Evolutionary conservation across 768 basidiomycete genomes (phyloP), one percentile per base, ranked within the genome.

Genomic region (Coprinopsis cinerea): DNA sequence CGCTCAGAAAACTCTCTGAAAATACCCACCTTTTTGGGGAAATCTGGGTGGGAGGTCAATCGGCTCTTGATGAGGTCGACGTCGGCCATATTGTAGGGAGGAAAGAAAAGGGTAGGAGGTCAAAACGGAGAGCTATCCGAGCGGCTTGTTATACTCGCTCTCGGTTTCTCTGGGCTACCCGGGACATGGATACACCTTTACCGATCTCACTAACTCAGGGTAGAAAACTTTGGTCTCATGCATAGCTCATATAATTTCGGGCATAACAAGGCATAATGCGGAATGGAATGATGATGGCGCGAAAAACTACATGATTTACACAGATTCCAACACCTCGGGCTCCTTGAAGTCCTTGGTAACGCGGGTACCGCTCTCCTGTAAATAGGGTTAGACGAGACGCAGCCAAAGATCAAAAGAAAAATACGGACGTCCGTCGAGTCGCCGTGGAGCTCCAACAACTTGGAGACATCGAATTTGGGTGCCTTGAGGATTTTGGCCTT

Each of bases 401-500:
- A 9, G 36, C 17, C 10, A 9, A 39, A 39, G 7, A 32, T 9
- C 30, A 15, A 15, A 15, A 17, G 34, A 44, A 52, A 36, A 53
- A 41, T 28, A 81, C 92, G 63, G 65, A 93, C 94, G 61, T 95
- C 91, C 61, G 85, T 88, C 59, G 89, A 83, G 70, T 96, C 94
- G 55, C 93, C 92, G 69, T 98, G 96, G 51, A 95, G 82, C 70
- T 99, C 96, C 57, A 98, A 81, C 44, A 98, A 78, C 75, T 98
- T 98, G 57, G 88, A 83, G 49, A 92, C 77, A 69, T 96, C 94
- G 67, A 95, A 93, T 70, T 95, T 96, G 57, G 96, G 96, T 55
- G 94, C 78, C 75, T 97, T 98, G 64, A 99, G 78, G 67, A 99
- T 97, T 81, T 99, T 99, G 60, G 89, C 94, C 78, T 99, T 98